Percentiles rank a stretch among this genome's conserved stretches.
Evolutionary conservation across 805 yeast genomes (phyloP).

Genomic region (Candida easanensis): DNA sequence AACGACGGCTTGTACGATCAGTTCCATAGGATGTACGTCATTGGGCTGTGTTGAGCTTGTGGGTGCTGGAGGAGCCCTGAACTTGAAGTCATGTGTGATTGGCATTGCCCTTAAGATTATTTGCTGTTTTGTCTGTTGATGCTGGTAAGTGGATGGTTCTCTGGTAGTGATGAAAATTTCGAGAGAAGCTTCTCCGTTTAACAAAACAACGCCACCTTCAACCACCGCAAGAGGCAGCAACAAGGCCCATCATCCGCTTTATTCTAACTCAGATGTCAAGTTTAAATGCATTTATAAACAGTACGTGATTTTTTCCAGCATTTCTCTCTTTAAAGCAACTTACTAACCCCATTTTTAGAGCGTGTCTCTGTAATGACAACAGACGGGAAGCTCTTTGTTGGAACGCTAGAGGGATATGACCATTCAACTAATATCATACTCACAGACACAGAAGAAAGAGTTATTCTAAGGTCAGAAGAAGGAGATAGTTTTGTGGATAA

Average conservation of each 20-base stretch:
- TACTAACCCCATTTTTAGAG: conserved; percentile 29
- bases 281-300: conserved; percentile 22
- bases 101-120: conserved; percentile 6
- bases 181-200: neutral
- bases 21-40: conserved; percentile 57
- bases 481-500: conserved; percentile 27
- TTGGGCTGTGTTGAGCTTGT: neutral
- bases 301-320: conserved; percentile 13
- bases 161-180: neutral
- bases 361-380: conserved; percentile 54
- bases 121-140: neutral
- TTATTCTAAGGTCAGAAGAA: conserved; percentile 36
- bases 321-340: too few relatives aligned
- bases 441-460: conserved; percentile 47
- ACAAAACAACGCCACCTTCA: neutral
- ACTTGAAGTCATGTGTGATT: conserved; percentile 19
- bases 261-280: conserved; percentile 17
- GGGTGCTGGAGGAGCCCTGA: conserved; percentile 7
- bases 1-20: conserved; percentile 53
- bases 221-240: neutral
- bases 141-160: neutral
- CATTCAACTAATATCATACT: conserved; percentile 60
- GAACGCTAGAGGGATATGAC: conserved; percentile 58
- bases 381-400: conserved; percentile 52
- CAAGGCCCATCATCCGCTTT: neutral